phyloP scores from a whole-genome alignment of 1,284 basidiomycete genomes.

The Trichosporon sp. region DNA sequence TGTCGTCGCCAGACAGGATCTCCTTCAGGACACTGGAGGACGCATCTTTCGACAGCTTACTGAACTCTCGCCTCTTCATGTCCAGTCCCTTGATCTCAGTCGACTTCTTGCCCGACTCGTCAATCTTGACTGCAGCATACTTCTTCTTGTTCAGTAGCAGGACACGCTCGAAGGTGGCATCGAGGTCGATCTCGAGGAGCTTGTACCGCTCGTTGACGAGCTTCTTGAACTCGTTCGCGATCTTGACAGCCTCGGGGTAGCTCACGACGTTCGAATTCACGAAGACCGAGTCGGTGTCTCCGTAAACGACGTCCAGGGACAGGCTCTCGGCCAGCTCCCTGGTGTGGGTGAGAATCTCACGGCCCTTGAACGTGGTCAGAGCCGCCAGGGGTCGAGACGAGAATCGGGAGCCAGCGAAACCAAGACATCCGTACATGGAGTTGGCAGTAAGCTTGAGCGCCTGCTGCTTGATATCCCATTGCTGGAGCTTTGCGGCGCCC shows the following conservation, averaged over 20 bases:
- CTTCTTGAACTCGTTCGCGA: slow-evolving; percentile 89
- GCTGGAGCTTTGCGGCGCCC: slow-evolving; percentile 70
- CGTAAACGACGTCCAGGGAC: slow-evolving; percentile 91
- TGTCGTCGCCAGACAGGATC: slow-evolving; percentile 84
- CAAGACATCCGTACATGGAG: slow-evolving; percentile 99
- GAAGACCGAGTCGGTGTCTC: slow-evolving; percentile 98
- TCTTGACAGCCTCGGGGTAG: slow-evolving; percentile 80
- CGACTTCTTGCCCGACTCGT: slow-evolving; percentile 67
- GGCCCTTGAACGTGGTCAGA: slow-evolving; percentile 94
- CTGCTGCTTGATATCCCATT: slow-evolving; percentile 96
- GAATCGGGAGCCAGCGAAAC: slow-evolving; percentile 95
- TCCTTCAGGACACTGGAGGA: slow-evolving; percentile 85
- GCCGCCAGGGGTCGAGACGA: slow-evolving; percentile 95
- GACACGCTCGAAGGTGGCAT: slow-evolving; percentile 88
- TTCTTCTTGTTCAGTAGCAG: slow-evolving; percentile 98
- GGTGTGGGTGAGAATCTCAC: slow-evolving; percentile 93
- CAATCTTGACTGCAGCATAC: slow-evolving; percentile 93
- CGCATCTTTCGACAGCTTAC: slow-evolving; percentile 81
- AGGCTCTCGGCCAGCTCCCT: slow-evolving; percentile 87
- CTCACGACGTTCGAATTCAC: slow-evolving; percentile 94
- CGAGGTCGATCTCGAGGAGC: slow-evolving; percentile 94
- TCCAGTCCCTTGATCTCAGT: slow-evolving; percentile 96
- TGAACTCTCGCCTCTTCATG: slow-evolving; percentile 98
- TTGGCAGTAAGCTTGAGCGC: slow-evolving; percentile 98
- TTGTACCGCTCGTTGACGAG: slow-evolving; percentile 93